Evolutionary conservation across 1,139 yeast genomes (phyloP).

Genomic region (Yamadazyma siamensis): DNA sequence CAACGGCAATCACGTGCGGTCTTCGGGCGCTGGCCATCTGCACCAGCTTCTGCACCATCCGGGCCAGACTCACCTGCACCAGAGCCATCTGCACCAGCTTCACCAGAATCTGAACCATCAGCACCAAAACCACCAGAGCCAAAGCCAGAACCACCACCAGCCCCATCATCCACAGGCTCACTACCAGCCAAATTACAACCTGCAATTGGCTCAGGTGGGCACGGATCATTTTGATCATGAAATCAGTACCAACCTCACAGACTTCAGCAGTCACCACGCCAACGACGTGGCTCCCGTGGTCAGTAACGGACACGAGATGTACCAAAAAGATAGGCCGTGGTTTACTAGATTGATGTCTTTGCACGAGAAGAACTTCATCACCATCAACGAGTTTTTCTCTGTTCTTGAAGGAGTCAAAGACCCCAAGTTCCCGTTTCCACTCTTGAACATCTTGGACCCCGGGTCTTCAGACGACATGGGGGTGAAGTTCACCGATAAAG

Average conservation of each 20-base stretch:
- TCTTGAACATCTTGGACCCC: slow-evolving; percentile 38
- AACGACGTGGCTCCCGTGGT: slow-evolving; percentile 1
- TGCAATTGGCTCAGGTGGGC: neutral
- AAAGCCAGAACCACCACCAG: neutral
- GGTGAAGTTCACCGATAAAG: slow-evolving; percentile 25
- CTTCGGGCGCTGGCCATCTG: no score
- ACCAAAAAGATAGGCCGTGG: slow-evolving; percentile 41
- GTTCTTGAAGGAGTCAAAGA: slow-evolving; percentile 41
- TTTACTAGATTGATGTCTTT: slow-evolving; percentile 31
- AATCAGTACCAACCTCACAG: neutral
- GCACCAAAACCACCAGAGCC: neutral
- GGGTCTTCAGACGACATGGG: slow-evolving; percentile 24
- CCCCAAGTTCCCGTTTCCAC: slow-evolving; percentile 36
- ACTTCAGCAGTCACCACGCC: neutral
- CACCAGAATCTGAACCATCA: neutral
- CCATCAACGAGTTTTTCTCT: slow-evolving; percentile 31
- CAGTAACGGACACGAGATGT: slow-evolving; percentile 11
- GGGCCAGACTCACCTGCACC: neutral
- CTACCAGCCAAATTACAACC: neutral
- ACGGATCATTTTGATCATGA: neutral
- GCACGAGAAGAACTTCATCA: slow-evolving; percentile 27
- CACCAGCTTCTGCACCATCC: no score
- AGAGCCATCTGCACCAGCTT: neutral
- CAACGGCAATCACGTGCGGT: no score
- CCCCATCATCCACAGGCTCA: neutral